Evolutionary conservation across 2,329 filamentous ascomycete species (phyloP).

Genomic region (Paramyrothecium sp.): DNA sequence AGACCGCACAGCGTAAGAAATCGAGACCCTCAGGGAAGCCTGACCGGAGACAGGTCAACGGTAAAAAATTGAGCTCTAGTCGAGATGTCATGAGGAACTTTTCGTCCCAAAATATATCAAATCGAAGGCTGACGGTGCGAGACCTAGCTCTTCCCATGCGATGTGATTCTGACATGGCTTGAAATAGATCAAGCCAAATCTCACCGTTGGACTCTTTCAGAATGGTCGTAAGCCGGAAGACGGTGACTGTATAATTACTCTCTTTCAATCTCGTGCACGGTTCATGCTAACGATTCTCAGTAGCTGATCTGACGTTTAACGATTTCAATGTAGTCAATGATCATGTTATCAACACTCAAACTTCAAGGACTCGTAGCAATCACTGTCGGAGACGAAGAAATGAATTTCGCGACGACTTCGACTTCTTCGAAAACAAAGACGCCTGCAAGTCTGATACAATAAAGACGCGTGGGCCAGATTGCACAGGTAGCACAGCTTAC

Average conservation of each 20-base stretch:
- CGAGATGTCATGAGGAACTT: constrained; percentile 56
- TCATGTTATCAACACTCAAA: no score
- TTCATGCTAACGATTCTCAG: constrained; percentile 28
- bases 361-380: constrained; percentile 4
- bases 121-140: constrained; percentile 30
- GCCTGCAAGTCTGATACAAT: background rate
- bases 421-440: constrained; percentile 28
- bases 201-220: constrained; percentile 29
- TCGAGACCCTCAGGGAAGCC: background rate
- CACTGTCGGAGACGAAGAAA: constrained; percentile 25
- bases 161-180: background rate
- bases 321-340: constrained; percentile 43
- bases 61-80: constrained; percentile 30
- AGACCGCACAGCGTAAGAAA: background rate
- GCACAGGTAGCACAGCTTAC: no score
- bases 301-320: constrained; percentile 52
- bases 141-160: background rate
- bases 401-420: constrained; percentile 34
- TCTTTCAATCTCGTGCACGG: background rate
- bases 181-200: constrained; percentile 28
- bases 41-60: constrained; percentile 13
- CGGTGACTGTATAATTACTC: constrained; percentile 14
- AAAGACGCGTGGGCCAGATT: background rate
- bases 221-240: constrained; percentile 25
- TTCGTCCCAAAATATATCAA: constrained; percentile 49